Evolutionary conservation across 225 moss, liverwort and hornwort species (phyloP).

Genomic region (Anthoceros angustus): DNA sequence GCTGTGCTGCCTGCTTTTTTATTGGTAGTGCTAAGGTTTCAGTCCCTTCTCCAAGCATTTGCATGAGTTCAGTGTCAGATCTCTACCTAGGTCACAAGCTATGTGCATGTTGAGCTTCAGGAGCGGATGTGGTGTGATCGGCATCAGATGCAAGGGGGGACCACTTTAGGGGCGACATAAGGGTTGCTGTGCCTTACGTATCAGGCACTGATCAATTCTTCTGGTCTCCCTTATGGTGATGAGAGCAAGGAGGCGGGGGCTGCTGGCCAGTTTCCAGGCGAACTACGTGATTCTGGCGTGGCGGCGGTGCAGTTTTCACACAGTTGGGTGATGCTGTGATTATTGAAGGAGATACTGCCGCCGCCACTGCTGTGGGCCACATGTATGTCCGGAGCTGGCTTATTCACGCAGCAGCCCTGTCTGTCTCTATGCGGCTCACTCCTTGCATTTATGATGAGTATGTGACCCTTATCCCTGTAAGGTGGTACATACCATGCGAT

Average conservation of each 20-base stretch:
- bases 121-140: constrained; percentile 10
- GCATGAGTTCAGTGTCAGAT: background rate
- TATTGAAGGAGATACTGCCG: constrained; percentile 55
- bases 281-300: constrained; percentile 94
- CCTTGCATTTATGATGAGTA: constrained; percentile 4
- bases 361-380: constrained; percentile 90
- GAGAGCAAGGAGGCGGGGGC: constrained; percentile 83
- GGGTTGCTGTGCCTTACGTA: constrained; percentile 40
- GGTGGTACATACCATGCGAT: constrained; percentile 48
- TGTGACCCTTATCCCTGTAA: constrained; percentile 51
- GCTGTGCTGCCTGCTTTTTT: background rate
- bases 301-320: constrained; percentile 44
- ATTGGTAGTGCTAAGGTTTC: background rate
- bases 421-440: constrained; percentile 6
- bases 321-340: constrained; percentile 23
- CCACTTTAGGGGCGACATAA: constrained; percentile 27
- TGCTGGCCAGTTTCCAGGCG: constrained; percentile 88
- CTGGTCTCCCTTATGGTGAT: constrained; percentile 74
- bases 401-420: constrained; percentile 43
- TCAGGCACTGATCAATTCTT: background rate
- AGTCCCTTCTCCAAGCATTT: background rate
- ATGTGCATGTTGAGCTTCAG: constrained; percentile 15
- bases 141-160: constrained; percentile 31
- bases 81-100: constrained; percentile 10
- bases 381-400: constrained; percentile 85